These are phyloP conservation scores for Mycena epipterygia DNA, from an alignment of 768 basidiomycete genomes.

Conservation along the genomic window DNA sequence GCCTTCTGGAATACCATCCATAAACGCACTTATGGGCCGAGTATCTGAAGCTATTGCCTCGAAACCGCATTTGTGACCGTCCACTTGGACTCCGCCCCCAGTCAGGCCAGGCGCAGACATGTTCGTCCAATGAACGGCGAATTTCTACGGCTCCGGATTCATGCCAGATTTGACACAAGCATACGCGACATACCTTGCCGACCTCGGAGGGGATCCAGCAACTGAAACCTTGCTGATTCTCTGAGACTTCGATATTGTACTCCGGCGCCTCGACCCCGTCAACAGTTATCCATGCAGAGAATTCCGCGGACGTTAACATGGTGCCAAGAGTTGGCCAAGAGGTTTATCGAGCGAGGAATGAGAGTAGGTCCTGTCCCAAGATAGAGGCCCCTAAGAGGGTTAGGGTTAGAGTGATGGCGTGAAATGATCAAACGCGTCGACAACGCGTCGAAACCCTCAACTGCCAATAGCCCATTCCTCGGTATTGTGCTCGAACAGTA, in stretches of 20 bases:
- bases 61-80: conserved; percentile 28
- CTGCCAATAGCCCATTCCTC: too few relatives aligned
- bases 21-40: conserved; percentile 10
- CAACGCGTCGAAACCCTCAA: too few relatives aligned
- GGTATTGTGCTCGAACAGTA: too few relatives aligned
- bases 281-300: conserved; percentile 34
- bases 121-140: conserved; percentile 30
- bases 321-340: too few relatives aligned
- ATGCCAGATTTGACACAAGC: background rate
- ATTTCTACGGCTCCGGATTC: background rate
- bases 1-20: conserved; percentile 30
- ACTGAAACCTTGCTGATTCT: conserved; percentile 26
- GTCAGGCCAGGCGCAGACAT: conserved; percentile 14
- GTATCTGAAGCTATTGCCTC: conserved; percentile 21
- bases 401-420: too few relatives aligned
- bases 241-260: conserved; percentile 27
- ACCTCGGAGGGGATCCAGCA: conserved; percentile 43
- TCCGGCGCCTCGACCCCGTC: conserved; percentile 32
- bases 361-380: too few relatives aligned
- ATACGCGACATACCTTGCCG: conserved; percentile 37
- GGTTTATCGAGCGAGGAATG: too few relatives aligned
- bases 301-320: conserved; percentile 10
- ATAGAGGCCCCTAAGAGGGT: too few relatives aligned
- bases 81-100: conserved; percentile 24
- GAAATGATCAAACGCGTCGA: too few relatives aligned